Evolutionary conservation across 768 basidiomycete species (phyloP).

Genomic region (Collybiopsis luxurians): DNA sequence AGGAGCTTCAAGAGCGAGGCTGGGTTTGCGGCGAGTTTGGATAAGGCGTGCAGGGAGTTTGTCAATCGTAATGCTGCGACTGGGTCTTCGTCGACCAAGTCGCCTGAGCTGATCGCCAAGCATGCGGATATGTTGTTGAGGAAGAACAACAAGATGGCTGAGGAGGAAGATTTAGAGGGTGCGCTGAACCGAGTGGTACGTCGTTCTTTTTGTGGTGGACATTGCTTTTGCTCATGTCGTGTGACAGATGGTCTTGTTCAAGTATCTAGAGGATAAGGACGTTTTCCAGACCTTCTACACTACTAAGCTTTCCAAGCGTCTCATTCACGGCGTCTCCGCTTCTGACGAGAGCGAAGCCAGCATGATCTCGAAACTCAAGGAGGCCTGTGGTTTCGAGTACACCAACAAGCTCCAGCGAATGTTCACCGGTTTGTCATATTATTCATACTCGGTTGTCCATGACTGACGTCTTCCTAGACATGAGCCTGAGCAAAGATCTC

Average conservation of each 20-base stretch:
- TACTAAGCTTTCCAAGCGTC: slow-evolving; percentile 88
- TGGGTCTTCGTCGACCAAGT: slow-evolving; percentile 77
- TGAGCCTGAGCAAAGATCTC: slow-evolving; percentile 92
- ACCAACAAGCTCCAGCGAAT: slow-evolving; percentile 95
- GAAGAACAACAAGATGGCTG: slow-evolving; percentile 95
- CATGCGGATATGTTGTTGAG: slow-evolving; percentile 88
- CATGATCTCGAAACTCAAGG: slow-evolving; percentile 98
- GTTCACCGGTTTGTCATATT: slow-evolving; percentile 72
- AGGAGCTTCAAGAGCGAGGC: slow-evolving; percentile 91
- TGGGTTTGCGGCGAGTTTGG: slow-evolving; percentile 90
- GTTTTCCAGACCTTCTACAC: slow-evolving; percentile 99
- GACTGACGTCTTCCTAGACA: slow-evolving; percentile 50
- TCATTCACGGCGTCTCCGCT: slow-evolving; percentile 87
- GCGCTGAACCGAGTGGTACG: slow-evolving; percentile 88
- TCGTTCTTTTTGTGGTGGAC: slow-evolving; percentile 6
- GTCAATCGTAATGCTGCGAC: slow-evolving; percentile 93
- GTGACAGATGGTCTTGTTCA: slow-evolving; percentile 91
- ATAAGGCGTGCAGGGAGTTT: slow-evolving; percentile 94
- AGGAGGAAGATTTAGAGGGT: slow-evolving; percentile 88
- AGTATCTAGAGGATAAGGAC: slow-evolving; percentile 98
- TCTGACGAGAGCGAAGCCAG: slow-evolving; percentile 96
- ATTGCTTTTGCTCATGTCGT: slow-evolving; percentile 21
- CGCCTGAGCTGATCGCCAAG: slow-evolving; percentile 89
- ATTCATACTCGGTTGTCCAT: slow-evolving; percentile 11
- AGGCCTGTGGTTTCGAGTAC: slow-evolving; percentile 95